Conservation (phyloP, 2,329 filamentous ascomycete species). For the Fusarium sp. region DNA sequence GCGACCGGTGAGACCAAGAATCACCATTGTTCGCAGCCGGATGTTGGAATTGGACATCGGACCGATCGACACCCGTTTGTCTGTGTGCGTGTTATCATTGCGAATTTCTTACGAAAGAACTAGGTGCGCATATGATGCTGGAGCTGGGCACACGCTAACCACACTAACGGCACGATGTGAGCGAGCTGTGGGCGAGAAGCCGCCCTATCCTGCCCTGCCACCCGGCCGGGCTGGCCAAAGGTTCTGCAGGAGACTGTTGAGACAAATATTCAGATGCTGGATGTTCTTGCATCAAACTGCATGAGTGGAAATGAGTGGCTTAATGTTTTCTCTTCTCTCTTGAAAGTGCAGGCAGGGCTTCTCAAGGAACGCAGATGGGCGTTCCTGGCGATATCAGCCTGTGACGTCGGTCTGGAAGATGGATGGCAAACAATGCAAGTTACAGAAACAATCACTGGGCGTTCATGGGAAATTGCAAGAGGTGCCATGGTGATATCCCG, state of each 20-base stretch:
- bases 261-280: background rate
- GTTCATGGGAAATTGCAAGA: constrained; percentile 2
- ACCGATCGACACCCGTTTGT: constrained; percentile 35
- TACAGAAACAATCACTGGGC: constrained; percentile 23
- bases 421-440: constrained; percentile 22
- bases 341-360: constrained; percentile 8
- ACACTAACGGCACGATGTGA: constrained; percentile 25
- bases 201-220: constrained; percentile 3
- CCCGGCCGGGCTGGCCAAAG: background rate
- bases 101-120: constrained; percentile 8
- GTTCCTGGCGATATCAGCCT: constrained; percentile 27
- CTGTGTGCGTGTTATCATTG: constrained; percentile 23
- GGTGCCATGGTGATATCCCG: constrained; percentile 10
- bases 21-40: constrained; percentile 34
- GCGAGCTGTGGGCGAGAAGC: constrained; percentile 8
- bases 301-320: constrained; percentile 12
- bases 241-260: constrained; percentile 9
- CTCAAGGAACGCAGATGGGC: background rate
- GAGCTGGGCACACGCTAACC: constrained; percentile 18
- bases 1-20: constrained; percentile 44
- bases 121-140: constrained; percentile 6
- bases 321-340: constrained; percentile 32
- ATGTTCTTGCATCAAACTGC: constrained; percentile 14
- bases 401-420: constrained; percentile 12
- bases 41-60: constrained; percentile 27